Base-by-base conservation (phyloP, 768 basidiomycete species). In the Mycena leptocephala region DNA sequence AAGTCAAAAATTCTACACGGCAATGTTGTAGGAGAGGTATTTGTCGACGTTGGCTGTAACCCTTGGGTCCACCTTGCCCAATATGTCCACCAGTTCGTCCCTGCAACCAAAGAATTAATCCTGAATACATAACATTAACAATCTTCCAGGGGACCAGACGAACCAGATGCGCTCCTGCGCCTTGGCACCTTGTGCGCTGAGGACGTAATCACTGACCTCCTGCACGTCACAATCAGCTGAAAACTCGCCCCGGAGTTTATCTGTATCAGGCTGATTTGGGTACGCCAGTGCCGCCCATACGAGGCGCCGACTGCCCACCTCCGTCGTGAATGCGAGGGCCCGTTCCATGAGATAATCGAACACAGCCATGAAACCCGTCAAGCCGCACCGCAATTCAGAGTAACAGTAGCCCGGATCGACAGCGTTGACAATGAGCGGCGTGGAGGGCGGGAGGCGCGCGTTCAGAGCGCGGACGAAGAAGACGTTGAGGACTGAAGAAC, bases 221-320 rank as follows among this genome's bases (percentile, higher is more conserved):
- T 5, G 3, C 0, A 43, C 26, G 13, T 20, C 18, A 24, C 26
- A 43, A 3, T 6, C 22, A 33, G 33, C 14, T 14, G 75, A 30
- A 35, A 74, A 81, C 55, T 46, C 41, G 22, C 81, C 81, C 16
- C 71, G 79, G 26, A 80, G 32, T 10, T 59, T 35, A 2, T n/a
- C n/a, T n/a, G n/a, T n/a, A n/a, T 72, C 59, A 16, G 71, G 71
- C 13, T 72, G n/a, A 13, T 70, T 51, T 1, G n/a, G 32, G 28
- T 70, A 20, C 4, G 30, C 65, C 14, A 82, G 51, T n/a, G 81
- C 81, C 2, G 76, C 78, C 30, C 64, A 78, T 3, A 80, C 74
- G 72, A 82, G 66, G 35, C 65, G 74, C n/a, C 81, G 76, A 59
- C 79, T 78, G 14, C 81, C 81, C 20, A 75, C 69, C 37, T 82